Percentiles rank a stretch among this genome's conserved stretches.
Evolutionary conservation across 108 stramenopile genomes (phyloP).

Genomic region (Discostella pseudostelligera): DNA sequence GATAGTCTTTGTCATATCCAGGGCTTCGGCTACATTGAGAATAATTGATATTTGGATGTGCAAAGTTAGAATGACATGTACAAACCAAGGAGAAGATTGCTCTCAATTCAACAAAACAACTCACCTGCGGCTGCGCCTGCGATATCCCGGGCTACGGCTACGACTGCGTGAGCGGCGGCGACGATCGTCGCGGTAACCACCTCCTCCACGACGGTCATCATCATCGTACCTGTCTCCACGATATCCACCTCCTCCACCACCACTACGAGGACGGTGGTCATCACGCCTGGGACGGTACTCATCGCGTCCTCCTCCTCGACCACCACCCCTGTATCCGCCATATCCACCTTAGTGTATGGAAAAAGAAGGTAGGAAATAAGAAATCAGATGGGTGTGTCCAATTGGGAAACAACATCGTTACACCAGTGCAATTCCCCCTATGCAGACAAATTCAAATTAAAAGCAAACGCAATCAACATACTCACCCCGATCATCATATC

Average conservation of each 20-base stretch:
- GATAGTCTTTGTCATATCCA: conserved; percentile 10
- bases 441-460: no score
- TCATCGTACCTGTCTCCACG: conserved; percentile 24
- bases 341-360: not conserved
- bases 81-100: not conserved
- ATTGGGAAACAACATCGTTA: no score
- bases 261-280: conserved; percentile 18
- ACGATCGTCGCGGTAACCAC: conserved; percentile 19
- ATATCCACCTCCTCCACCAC: conserved; percentile 19
- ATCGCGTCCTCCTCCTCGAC: conserved; percentile 23
- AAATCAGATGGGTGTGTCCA: not conserved
- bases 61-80: not conserved
- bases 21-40: conserved; percentile 4
- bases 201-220: conserved; percentile 23
- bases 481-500: conserved; percentile 4
- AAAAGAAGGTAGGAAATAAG: not conserved
- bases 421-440: no score
- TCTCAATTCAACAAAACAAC: not conserved
- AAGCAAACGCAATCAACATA: not conserved
- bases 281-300: conserved; percentile 35
- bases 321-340: conserved; percentile 7
- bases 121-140: conserved; percentile 18
- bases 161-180: conserved; percentile 29
- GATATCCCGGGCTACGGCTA: conserved; percentile 28
- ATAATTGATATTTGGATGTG: no score